Conservation (phyloP, 352 stramenopile species). For the Pythium guiyangense region DNA sequence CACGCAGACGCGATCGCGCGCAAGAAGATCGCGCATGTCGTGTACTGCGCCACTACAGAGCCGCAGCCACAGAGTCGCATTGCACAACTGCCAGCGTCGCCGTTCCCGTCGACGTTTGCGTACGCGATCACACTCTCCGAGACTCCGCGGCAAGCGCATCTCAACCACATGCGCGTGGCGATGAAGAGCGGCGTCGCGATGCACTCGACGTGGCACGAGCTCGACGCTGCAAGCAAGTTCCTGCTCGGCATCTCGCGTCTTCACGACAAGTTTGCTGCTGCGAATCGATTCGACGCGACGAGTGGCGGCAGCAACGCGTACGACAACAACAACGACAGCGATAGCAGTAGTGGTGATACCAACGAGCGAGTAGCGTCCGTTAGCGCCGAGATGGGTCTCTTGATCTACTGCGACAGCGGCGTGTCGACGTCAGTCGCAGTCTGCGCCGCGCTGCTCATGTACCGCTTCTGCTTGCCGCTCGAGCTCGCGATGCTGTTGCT, state of each 20-base stretch:
- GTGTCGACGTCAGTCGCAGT: slow-evolving; percentile 22
- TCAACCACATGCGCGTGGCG: neutral
- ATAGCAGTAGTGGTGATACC: too few species aligned
- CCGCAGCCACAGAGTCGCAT: slow-evolving; percentile 2
- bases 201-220: slow-evolving; percentile 5
- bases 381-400: neutral
- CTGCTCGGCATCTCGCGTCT: neutral
- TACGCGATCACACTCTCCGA: slow-evolving; percentile 13
- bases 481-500: slow-evolving; percentile 11
- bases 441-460: slow-evolving; percentile 32
- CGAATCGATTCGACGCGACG: neutral
- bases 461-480: slow-evolving; percentile 23
- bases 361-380: neutral
- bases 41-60: slow-evolving; percentile 8
- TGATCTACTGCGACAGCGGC: slow-evolving; percentile 34
- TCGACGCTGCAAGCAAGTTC: slow-evolving; percentile 9
- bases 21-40: slow-evolving; percentile 17
- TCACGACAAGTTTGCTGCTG: slow-evolving; percentile 4
- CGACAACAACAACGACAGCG: neutral
- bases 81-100: slow-evolving; percentile 1
- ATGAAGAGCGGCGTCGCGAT: neutral
- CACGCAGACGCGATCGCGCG: slow-evolving; percentile 7
- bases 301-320: neutral
- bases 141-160: slow-evolving; percentile 1
- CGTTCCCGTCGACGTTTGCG: slow-evolving; percentile 2